These are phyloP conservation scores for Penicillium malachiteum DNA, from an alignment of 495 filamentous ascomycete genomes.

Conservation along the genomic window DNA sequence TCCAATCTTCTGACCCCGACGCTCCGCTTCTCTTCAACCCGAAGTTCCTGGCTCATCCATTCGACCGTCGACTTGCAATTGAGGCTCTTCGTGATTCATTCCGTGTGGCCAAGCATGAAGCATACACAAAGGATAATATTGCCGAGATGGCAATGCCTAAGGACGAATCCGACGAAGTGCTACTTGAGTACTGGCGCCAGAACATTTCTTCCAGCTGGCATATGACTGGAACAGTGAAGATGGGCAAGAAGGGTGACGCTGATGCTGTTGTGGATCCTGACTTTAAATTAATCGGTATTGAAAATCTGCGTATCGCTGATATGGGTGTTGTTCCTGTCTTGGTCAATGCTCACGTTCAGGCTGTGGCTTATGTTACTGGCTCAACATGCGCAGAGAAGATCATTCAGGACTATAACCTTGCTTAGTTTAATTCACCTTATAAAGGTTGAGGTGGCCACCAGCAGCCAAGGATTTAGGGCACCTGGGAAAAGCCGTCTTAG, in stretches of 20 bases:
- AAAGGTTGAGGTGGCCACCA: no score
- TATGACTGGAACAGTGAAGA: slow-evolving; percentile 56
- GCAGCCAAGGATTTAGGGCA: no score
- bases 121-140: slow-evolving; percentile 26
- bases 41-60: slow-evolving; percentile 52
- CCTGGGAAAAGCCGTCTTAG: no score
- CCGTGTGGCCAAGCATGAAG: slow-evolving; percentile 22
- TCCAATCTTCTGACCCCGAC: slow-evolving; percentile 52
- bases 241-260: slow-evolving; percentile 42
- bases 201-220: slow-evolving; percentile 39
- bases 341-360: slow-evolving; percentile 29
- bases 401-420: slow-evolving; percentile 15
- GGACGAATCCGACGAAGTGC: slow-evolving; percentile 50
- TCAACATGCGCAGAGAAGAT: slow-evolving; percentile 26
- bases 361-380: slow-evolving; percentile 27
- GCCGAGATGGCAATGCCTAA: slow-evolving; percentile 40
- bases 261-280: slow-evolving; percentile 49
- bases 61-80: slow-evolving; percentile 52
- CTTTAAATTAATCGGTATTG: slow-evolving; percentile 51
- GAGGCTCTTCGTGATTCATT: slow-evolving; percentile 51
- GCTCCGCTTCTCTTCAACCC: slow-evolving; percentile 54
- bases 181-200: slow-evolving; percentile 49
- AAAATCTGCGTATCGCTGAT: slow-evolving; percentile 57
- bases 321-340: slow-evolving; percentile 57
- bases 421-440: no score